Evolutionary conservation across 75 land plant species (phyloP), one percentile per base, ranked within the genome.

Genomic region (Larix kaempferi): DNA sequence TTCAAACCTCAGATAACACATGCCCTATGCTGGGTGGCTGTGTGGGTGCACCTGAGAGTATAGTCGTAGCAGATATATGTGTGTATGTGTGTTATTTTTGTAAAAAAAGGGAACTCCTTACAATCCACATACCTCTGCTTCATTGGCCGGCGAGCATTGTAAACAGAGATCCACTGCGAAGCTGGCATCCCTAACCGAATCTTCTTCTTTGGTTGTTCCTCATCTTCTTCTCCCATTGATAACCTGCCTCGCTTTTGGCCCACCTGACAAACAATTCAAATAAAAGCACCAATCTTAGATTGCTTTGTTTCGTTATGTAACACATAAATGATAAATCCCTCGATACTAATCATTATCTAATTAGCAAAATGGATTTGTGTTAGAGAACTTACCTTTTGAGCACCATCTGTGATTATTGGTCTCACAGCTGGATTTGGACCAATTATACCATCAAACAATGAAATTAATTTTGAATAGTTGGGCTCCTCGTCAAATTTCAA

Each of bases 401-500:
- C 99, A 57, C 98, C 99, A 76, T 96, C 98, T n/a, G 98, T 94
- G 84, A 88, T 92, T 29, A 94, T 85, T 17, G 99, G 99, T 59
- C 99, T 86, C 29, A 86, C 85, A 69, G 86, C 93, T 11, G 98
- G 99, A 74, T 96, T 92, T 39, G 95, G 92, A 44, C 92, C 98
- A 33, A 96, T 77, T 58, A 96, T 85, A 15, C 95, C 91, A 81
- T 96, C 99, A 84, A 96, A 96, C 4, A 94, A 83, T 12, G 90
- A 82, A 52, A 96, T 87, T 49, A 84, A 88, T 77, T 91, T 96
- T 10, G 87, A 93, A 84, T 97, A 97, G 78, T 95, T 93, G 22
- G 99, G 99, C 76, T 94, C 94, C 77, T 97, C 99, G 79, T 95
- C 98, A 80, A 95, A 97, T 85, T 91, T 95, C 87, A 97, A 75